Evolutionary conservation across 805 yeast species (phyloP).

Genomic region (Jamesozyma lodderae): DNA sequence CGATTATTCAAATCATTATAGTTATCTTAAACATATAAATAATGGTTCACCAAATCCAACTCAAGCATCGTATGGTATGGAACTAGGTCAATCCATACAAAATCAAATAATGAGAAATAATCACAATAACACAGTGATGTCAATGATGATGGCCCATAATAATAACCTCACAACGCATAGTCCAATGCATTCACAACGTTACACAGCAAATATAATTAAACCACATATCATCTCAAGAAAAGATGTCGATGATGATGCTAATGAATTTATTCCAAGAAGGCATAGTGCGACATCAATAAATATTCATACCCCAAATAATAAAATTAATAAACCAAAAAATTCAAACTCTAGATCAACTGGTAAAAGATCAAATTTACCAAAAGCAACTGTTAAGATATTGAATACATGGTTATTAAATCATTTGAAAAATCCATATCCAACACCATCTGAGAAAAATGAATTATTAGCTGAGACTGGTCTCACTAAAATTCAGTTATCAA

Average conservation of each 20-base stretch:
- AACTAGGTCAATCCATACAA: too few species aligned
- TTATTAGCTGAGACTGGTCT: slow-evolving; percentile 65
- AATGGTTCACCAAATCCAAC: too few species aligned
- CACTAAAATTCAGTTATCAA: slow-evolving; percentile 70
- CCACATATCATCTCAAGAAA: too few species aligned
- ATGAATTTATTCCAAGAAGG: slow-evolving; percentile 1
- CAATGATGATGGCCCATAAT: too few species aligned
- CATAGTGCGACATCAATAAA: neutral
- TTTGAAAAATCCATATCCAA: slow-evolving; percentile 76
- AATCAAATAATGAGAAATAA: neutral
- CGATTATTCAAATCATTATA: slow-evolving; percentile 2
- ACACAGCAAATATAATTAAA: slow-evolving; percentile 3
- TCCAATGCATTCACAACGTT: slow-evolving; percentile 4
- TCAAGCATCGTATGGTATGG: too few species aligned
- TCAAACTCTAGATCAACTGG: slow-evolving; percentile 6
- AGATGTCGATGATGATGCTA: too few species aligned
- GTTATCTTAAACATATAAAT: too few species aligned
- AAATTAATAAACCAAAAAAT: neutral
- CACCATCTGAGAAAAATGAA: slow-evolving; percentile 64
- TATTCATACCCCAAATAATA: neutral
- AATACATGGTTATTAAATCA: slow-evolving; percentile 69
- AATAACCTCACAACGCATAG: neutral
- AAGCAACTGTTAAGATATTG: slow-evolving; percentile 63
- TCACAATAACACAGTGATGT: too few species aligned
- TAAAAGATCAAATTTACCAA: slow-evolving; percentile 67